Conservation (phyloP, 352 stramenopile species). For the Phytophthora tentaculata region DNA sequence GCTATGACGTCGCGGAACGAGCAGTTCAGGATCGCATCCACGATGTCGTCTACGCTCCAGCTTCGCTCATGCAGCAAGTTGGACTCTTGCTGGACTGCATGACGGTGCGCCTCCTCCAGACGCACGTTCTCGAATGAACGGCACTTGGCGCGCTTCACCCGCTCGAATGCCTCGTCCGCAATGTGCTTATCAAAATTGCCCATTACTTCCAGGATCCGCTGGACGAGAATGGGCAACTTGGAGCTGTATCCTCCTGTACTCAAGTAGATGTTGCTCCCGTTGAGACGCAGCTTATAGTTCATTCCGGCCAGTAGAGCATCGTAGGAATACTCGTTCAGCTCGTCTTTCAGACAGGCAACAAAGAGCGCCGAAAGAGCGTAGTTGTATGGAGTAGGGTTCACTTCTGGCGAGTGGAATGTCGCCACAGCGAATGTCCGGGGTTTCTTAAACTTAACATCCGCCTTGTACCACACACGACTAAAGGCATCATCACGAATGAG, state of each 20-base stretch:
- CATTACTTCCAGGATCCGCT: conserved; percentile 49
- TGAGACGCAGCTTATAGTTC: conserved; percentile 55
- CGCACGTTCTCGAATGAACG: conserved; percentile 60
- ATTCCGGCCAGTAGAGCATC: conserved; percentile 69
- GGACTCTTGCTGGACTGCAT: conserved; percentile 45
- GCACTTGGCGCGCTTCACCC: conserved; percentile 45
- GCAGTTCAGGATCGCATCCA: conserved; percentile 35
- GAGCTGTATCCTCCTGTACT: conserved; percentile 54
- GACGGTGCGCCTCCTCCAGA: conserved; percentile 53
- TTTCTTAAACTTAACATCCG: conserved; percentile 87
- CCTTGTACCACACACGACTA: conserved; percentile 77
- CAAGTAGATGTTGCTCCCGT: conserved; percentile 50
- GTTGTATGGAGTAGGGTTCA: conserved; percentile 57
- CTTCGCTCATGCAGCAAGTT: conserved; percentile 40
- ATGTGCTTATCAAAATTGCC: conserved; percentile 37
- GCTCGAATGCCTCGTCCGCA: conserved; percentile 45
- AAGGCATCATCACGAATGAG: conserved; percentile 46
- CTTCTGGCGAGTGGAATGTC: conserved; percentile 60
- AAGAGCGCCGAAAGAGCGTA: conserved; percentile 74
- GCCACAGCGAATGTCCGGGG: conserved; percentile 84
- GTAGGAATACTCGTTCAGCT: conserved; percentile 79
- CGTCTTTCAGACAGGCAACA: conserved; percentile 72
- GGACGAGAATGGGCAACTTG: conserved; percentile 47
- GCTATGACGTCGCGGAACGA: conserved; percentile 34
- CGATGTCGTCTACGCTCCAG: conserved; percentile 48